Base-by-base conservation (phyloP, 176 grass and related monocot species). In the Eleusine coracana region DNA sequence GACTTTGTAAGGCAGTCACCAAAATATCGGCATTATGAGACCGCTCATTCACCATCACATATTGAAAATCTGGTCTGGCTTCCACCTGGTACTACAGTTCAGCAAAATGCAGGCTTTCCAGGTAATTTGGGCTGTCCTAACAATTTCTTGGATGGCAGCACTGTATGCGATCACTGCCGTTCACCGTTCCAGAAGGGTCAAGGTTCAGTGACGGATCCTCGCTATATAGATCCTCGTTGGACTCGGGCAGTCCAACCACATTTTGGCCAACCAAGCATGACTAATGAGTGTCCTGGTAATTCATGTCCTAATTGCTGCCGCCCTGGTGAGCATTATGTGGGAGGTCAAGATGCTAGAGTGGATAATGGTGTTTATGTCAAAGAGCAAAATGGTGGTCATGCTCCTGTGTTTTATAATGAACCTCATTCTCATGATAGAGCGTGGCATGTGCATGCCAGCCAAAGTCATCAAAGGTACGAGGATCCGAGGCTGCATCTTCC, bases 91-190 rank as follows among this genome's bases (percentile, higher is more conserved):
- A 82, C 92, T 70, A 66, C 80, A 63, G 44, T 94, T 77, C 92
- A 94, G 70, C 87, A 92, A 85, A 91, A 92, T 20, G 58, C 85
- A 18, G 89, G 92, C 20, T 90, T 91, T 89, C 85, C 92, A 27
- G 85, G 92, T 50, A 94, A 91, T 69, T 87, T 86, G 74, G 87
- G 89, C 46, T 82, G 70, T 56, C 63, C 86, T 34, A 80, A 77
- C 74, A 90, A 86, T 87, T 88, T 95, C 72, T 74, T 79, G 12
- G 90, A 89, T 87, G 83, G 85, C 29, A 90, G 84, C 25, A 88
- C 67, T 73, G 71, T 68, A 25, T 93, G 83, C 15, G 96, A 98
- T 74, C 91, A 97, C 79, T 88, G 89, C 66, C 89, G 72, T 60
- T 83, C 88, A 61, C 52, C 81, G 51, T 90, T 91, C 74, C 93